Percentiles rank a stretch among this genome's conserved stretches.
phyloP scores from a whole-genome alignment of 257 asterid genomes.

The Ajuga chamaepitys region DNA sequence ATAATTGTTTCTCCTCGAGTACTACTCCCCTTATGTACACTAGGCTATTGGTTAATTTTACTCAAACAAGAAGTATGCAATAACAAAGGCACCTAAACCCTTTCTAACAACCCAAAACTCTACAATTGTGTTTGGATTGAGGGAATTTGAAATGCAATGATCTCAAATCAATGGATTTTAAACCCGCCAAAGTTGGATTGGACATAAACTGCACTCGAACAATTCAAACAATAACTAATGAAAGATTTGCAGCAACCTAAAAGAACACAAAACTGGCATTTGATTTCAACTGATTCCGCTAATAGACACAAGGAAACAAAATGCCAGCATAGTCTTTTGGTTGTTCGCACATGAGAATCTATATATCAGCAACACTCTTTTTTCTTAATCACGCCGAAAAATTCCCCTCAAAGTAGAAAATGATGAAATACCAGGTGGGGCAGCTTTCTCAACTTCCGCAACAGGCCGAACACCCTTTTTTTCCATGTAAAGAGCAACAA shows the following conservation, averaged over 20 bases:
- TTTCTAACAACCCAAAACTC: neutral
- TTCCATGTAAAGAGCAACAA: constrained; percentile 22
- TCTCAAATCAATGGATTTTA: too few species aligned
- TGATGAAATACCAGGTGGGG: constrained; percentile 45
- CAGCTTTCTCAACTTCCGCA: constrained; percentile 55
- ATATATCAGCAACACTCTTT: neutral
- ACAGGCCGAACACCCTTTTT: constrained; percentile 56
- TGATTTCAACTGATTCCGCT: neutral
- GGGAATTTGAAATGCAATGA: too few species aligned
- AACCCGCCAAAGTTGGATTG: too few species aligned
- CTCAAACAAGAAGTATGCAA: neutral
- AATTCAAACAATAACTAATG: too few species aligned
- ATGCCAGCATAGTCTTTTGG: neutral
- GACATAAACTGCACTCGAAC: too few species aligned
- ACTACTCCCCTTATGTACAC: neutral
- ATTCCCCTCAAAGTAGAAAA: neutral
- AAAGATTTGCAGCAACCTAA: neutral
- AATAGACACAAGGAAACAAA: neutral
- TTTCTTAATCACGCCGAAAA: neutral
- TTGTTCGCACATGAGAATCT: neutral
- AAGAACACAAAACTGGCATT: neutral
- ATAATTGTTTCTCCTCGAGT: neutral
- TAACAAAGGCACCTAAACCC: neutral
- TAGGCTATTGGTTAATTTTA: neutral
- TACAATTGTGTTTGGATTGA: too few species aligned